phyloP scores from a whole-genome alignment of 2,329 filamentous ascomycete species.

The Phialophora verrucosa region DNA sequence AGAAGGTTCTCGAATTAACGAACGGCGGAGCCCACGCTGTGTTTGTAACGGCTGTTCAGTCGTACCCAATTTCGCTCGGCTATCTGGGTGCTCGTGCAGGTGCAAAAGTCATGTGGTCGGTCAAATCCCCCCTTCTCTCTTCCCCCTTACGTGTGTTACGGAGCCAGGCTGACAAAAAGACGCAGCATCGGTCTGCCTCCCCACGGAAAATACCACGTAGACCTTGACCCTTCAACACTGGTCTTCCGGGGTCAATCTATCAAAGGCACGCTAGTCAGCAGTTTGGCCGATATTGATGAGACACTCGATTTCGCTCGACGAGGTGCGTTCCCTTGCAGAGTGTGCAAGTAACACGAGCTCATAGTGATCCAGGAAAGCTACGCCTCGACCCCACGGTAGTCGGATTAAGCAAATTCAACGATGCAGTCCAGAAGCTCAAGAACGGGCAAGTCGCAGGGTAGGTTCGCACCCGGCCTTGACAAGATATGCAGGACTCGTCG shows the following conservation, averaged over 20 bases:
- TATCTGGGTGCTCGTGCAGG: constrained; percentile 57
- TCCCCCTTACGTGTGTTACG: too few species aligned
- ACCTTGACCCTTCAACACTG: constrained; percentile 29
- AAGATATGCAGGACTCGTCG: too few species aligned
- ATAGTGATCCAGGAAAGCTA: constrained; percentile 31
- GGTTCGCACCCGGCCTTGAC: neutral
- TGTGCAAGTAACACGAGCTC: neutral
- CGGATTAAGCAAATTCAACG: constrained; percentile 36
- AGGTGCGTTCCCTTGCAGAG: constrained; percentile 15
- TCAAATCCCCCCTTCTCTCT: too few species aligned
- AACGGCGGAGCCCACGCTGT: constrained; percentile 57
- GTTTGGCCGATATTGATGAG: constrained; percentile 29
- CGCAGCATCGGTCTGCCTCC: constrained; percentile 47
- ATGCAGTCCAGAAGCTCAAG: constrained; percentile 37
- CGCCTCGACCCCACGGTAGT: constrained; percentile 36
- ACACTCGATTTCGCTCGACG: constrained; percentile 34
- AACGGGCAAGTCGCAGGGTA: constrained; percentile 39
- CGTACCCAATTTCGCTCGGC: constrained; percentile 49
- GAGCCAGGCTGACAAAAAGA: too few species aligned
- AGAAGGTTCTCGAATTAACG: constrained; percentile 51
- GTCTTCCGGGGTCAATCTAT: constrained; percentile 32
- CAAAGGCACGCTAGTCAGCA: constrained; percentile 30
- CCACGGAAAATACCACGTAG: constrained; percentile 25
- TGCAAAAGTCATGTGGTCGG: constrained; percentile 55
- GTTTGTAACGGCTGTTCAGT: constrained; percentile 48